phyloP scores from a whole-genome alignment of 768 basidiomycete species.

The Harrya chromipes region DNA sequence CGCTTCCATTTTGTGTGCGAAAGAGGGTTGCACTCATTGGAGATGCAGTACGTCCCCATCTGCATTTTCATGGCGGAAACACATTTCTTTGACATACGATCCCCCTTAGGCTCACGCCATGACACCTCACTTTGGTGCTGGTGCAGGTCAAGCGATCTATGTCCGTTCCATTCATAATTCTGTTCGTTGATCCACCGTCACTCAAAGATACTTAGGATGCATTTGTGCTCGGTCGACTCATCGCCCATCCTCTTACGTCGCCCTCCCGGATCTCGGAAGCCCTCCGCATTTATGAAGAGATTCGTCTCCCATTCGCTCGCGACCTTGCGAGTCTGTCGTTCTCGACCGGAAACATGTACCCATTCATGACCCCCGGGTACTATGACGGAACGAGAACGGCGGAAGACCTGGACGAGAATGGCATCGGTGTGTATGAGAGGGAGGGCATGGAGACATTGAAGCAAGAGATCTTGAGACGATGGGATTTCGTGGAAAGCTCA shows the following conservation, averaged over 20 bases:
- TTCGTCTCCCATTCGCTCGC: conserved; percentile 29
- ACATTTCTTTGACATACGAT: neutral
- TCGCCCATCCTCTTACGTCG: conserved; percentile 23
- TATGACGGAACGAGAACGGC: conserved; percentile 20
- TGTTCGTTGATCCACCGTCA: neutral
- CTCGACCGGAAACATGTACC: conserved; percentile 15
- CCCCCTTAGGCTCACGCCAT: conserved; percentile 44
- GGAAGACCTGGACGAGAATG: conserved; percentile 7
- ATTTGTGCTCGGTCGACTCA: conserved; percentile 28
- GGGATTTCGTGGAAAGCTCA: conserved; percentile 14
- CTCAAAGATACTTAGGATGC: conserved; percentile 22
- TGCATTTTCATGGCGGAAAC: neutral
- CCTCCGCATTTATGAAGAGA: conserved; percentile 31
- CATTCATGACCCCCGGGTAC: conserved; percentile 16
- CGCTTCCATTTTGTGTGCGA: conserved; percentile 37
- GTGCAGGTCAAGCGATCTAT: conserved; percentile 52
- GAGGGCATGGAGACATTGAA: conserved; percentile 17
- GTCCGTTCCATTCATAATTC: conserved; percentile 18
- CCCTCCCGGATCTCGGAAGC: conserved; percentile 23
- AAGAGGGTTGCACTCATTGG: conserved; percentile 45
- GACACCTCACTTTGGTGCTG: conserved; percentile 45
- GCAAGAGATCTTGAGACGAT: conserved; percentile 11
- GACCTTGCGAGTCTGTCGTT: conserved; percentile 18
- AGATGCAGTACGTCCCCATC: conserved; percentile 40
- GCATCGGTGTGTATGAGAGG: conserved; percentile 8